Base-by-base conservation (phyloP, 805 yeast species). In the Hanseniaspora singularis region DNA sequence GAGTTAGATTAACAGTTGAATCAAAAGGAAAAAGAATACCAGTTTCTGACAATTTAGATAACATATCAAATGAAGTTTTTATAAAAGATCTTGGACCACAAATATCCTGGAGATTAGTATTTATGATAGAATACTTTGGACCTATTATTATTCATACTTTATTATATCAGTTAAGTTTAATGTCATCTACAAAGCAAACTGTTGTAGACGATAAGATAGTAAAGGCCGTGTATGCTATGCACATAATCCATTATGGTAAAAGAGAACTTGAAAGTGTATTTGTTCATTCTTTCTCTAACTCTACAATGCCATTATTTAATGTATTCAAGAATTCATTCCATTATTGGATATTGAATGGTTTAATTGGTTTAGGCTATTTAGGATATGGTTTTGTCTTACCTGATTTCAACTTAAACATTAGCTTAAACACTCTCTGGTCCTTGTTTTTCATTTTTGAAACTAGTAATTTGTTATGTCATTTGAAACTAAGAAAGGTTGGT, bases 31-130 rank as follows among this genome's bases (percentile, higher is more conserved):
- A 64, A 33, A 65, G 63, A 38, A 50, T 62, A 31, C 58, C 67
- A 11, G 52, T 64, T 19, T 64, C 65, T 19, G 65, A 61, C 10
- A 62, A 58, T 0, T 53, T 67, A 9, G 55, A 68, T 20, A 43
- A 43, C 26, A 27, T 43, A 12, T 4, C n/a, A 7, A 5, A 19
- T 18, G 69, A 64, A 12, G 66, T 87, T 12, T 74, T 66, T 52
- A 82, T 82, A 47, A 88, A 89, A 62, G 98, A 89, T 59, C 68
- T 89, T 51, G 98, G 98, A 18, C 87, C 88, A 0, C 98, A 92
- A 64, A 76, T 92, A 50, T 78, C 79, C 4, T 92, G 96, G 96
- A 74, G 82, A 64, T 73, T 86, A 3, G 97, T 89, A n/a, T 92
- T 79, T 59, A 55, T 85, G 44, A 67, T 85, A 52, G 98, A 92